Percentiles rank a stretch among this genome's conserved stretches.
phyloP scores from a whole-genome alignment of 495 filamentous ascomycete genomes.

The Hypoxylon cercidicola region DNA sequence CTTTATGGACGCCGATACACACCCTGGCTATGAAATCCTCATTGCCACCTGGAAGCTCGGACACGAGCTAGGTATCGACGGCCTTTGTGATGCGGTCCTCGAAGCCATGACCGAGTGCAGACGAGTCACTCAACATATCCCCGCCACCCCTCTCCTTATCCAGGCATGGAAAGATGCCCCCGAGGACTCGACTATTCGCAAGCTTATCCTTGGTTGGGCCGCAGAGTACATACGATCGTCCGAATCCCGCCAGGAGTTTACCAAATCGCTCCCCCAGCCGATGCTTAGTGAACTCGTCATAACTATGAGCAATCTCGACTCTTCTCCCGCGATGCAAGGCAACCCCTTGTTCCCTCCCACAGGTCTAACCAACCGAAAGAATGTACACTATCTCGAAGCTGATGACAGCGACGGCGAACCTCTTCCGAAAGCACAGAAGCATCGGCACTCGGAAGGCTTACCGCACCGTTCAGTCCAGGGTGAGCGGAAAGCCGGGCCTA shows the following conservation, averaged over 20 bases:
- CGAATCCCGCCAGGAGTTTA: constrained; percentile 60
- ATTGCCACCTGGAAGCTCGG: constrained; percentile 65
- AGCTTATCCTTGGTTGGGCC: constrained; percentile 64
- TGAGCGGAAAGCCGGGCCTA: constrained; percentile 27
- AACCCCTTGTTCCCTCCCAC: constrained; percentile 26
- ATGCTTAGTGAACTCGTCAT: constrained; percentile 65
- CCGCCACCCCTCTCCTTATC: constrained; percentile 62
- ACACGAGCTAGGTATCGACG: constrained; percentile 60
- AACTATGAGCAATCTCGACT: constrained; percentile 62
- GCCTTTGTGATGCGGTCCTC: constrained; percentile 61
- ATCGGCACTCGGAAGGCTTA: constrained; percentile 48
- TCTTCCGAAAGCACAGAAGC: constrained; percentile 47
- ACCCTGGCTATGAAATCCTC: constrained; percentile 60
- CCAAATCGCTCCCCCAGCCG: constrained; percentile 62
- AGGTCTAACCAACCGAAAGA: constrained; percentile 45
- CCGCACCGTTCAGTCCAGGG: constrained; percentile 30
- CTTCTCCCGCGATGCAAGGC: constrained; percentile 43
- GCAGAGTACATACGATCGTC: constrained; percentile 66
- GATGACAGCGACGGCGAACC: constrained; percentile 46
- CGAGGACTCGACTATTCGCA: constrained; percentile 63
- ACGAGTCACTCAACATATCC: constrained; percentile 58
- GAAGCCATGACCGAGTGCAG: constrained; percentile 63
- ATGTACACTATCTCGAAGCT: constrained; percentile 51
- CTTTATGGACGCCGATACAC: constrained; percentile 48
- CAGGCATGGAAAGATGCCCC: constrained; percentile 66